Evolutionary conservation across 2,329 filamentous ascomycete genomes (phyloP).

Genomic region (Penicillium hordei): DNA sequence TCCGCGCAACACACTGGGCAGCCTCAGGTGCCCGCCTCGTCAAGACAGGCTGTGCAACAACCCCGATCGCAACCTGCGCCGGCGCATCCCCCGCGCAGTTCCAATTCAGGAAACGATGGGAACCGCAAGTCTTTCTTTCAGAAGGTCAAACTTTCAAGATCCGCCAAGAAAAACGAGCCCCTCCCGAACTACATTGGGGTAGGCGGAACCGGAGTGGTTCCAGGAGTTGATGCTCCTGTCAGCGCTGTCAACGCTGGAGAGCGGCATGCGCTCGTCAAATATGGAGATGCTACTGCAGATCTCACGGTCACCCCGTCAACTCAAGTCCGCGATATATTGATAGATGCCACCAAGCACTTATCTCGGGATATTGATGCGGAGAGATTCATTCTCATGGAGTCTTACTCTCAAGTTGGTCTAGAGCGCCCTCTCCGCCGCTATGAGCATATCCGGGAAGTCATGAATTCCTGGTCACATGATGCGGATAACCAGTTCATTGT

Average conservation of each 20-base stretch:
- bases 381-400: constrained; percentile 72
- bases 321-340: constrained; percentile 70
- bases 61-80: not conserved
- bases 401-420: constrained; percentile 71
- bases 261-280: constrained; percentile 71
- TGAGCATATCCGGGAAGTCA: constrained; percentile 79
- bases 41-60: not conserved
- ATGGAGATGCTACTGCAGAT: constrained; percentile 65
- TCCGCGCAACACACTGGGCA: constrained; percentile 8
- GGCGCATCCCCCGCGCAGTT: not conserved
- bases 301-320: constrained; percentile 75
- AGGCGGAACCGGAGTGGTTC: constrained; percentile 36
- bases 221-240: constrained; percentile 70
- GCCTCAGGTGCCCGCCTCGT: constrained; percentile 8
- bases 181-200: constrained; percentile 23
- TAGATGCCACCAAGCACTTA: constrained; percentile 63
- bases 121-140: constrained; percentile 35
- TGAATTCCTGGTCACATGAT: constrained; percentile 91
- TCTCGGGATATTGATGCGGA: constrained; percentile 63
- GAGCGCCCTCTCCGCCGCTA: constrained; percentile 82
- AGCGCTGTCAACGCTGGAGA: constrained; percentile 80
- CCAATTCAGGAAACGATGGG: constrained; percentile 12
- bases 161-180: constrained; percentile 12
- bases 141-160: constrained; percentile 27
- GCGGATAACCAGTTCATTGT: constrained; percentile 72